Evolutionary conservation across 305 asterid species (phyloP).

Genomic region (Plantago lanceolata): DNA sequence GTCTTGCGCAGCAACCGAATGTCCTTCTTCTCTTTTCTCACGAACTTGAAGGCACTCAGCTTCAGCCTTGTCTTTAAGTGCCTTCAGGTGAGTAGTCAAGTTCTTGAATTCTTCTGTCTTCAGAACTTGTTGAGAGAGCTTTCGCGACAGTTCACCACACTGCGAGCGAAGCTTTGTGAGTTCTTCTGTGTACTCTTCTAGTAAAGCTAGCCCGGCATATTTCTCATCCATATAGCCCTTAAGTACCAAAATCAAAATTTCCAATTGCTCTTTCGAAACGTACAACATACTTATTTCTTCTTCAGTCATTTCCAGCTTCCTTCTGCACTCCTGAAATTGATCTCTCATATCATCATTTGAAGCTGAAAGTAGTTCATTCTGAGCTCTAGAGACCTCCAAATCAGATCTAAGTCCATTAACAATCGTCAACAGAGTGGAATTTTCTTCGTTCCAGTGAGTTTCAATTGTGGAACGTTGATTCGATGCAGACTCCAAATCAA

Average conservation of each 20-base stretch:
- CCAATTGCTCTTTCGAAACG: constrained; percentile 60
- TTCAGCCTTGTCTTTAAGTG: constrained; percentile 80
- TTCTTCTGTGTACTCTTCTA: constrained; percentile 48
- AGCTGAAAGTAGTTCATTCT: constrained; percentile 54
- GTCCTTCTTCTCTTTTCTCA: constrained; percentile 69
- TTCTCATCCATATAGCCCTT: constrained; percentile 57
- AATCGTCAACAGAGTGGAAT: constrained; percentile 32
- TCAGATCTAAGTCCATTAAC: constrained; percentile 46
- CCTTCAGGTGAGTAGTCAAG: constrained; percentile 73
- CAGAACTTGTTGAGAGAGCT: constrained; percentile 72
- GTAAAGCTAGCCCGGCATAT: constrained; percentile 27
- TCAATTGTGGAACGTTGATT: constrained; percentile 41
- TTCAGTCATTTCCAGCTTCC: constrained; percentile 41
- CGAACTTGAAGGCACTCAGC: constrained; percentile 51
- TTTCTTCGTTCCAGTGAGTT: constrained; percentile 48
- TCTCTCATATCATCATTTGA: constrained; percentile 32
- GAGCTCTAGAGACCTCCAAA: constrained; percentile 47
- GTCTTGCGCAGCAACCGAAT: constrained; percentile 57
- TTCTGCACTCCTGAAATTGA: constrained; percentile 47
- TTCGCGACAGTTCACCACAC: constrained; percentile 50
- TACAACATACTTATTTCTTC: constrained; percentile 43
- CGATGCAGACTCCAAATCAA: constrained; percentile 39
- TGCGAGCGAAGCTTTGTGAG: constrained; percentile 37
- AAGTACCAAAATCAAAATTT: constrained; percentile 44
- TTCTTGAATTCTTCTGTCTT: constrained; percentile 77